Percentiles rank a stretch among this genome's conserved stretches.
Conservation (phyloP, 1,284 basidiomycete genomes). For the Ustilago vetiveriae region DNA sequence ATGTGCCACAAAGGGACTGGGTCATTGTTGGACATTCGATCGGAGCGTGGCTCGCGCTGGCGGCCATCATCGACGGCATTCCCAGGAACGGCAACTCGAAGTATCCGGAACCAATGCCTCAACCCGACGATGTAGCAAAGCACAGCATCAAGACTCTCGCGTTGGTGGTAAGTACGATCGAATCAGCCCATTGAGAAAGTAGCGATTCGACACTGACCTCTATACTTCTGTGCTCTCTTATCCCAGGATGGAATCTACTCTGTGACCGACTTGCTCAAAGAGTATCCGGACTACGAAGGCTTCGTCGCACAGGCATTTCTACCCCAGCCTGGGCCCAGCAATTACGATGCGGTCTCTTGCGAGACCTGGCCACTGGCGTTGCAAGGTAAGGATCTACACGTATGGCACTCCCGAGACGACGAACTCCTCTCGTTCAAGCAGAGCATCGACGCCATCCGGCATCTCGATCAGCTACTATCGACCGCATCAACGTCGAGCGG, state of each 20-base stretch:
- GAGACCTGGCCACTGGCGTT: conserved; percentile 30
- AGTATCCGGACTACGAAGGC: conserved; percentile 40
- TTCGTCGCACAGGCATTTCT: conserved; percentile 47
- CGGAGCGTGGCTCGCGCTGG: conserved; percentile 38
- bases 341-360: conserved; percentile 31
- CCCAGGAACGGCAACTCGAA: background rate
- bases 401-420: conserved; percentile 42
- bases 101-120: conserved; percentile 21
- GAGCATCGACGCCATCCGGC: conserved; percentile 28
- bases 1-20: conserved; percentile 17
- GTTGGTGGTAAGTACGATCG: conserved; percentile 29
- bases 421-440: conserved; percentile 41
- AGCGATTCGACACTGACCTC: too few relatives aligned
- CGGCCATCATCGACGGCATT: conserved; percentile 15
- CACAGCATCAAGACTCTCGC: conserved; percentile 28
- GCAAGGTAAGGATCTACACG: conserved; percentile 22
- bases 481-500: background rate
- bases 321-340: conserved; percentile 23
- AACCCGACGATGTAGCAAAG: conserved; percentile 1
- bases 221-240: too few relatives aligned
- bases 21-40: conserved; percentile 44
- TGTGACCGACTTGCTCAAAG: conserved; percentile 21
- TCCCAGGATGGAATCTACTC: conserved; percentile 42
- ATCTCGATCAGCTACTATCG: conserved; percentile 14
- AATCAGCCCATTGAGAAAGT: too few relatives aligned